Base-by-base conservation (phyloP, 768 basidiomycete species). In the Tylopilus balloui region DNA sequence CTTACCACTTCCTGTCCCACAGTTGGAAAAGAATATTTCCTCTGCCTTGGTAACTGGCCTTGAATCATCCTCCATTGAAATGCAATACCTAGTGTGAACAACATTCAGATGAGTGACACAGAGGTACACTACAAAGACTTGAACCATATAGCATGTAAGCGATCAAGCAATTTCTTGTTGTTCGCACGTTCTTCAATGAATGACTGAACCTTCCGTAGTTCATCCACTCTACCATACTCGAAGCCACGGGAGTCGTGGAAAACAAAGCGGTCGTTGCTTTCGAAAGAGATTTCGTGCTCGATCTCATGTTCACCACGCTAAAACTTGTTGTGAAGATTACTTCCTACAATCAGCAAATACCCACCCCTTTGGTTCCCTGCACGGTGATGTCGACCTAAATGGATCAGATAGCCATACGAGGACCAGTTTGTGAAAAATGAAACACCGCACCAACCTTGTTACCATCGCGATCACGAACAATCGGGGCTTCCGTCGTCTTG, bases 241-340 rank as follows among this genome's bases (percentile, higher is more conserved):
- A 75, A 71, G 6, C 72, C 73, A 37, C 61, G 48, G 17, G 73
- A 75, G 47, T 75, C 72, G 34, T 74, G 73, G 47, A 74, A 73
- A 19, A 73, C 61, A 48, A 71, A 73, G 5, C 54, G 40, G 3
- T 54, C 54, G 25, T 68, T 69, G 55, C 59, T 69, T 21, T 28
- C 38, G 52, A 69, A 73, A 0, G 6, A 60, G 49, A 41, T 25
- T 27, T 41, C 39, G 7, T 41, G 39, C 14, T 27, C 24, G 4
- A 41, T 41, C 5, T 41, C 38, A 70, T 60, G 45, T n/a, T 50
- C 37, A n/a, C 46, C 46, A 29, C 21, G 42, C 42, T 40, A 11
- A 37, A n/a, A n/a, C n/a, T n/a, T n/a, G n/a, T n/a, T n/a, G n/a
- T n/a, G n/a, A n/a, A n/a, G n/a, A n/a, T n/a, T n/a, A n/a, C n/a